These are phyloP conservation scores for Lentinus brumalis DNA, from an alignment of 768 basidiomycete species.

Conservation along the genomic window DNA sequence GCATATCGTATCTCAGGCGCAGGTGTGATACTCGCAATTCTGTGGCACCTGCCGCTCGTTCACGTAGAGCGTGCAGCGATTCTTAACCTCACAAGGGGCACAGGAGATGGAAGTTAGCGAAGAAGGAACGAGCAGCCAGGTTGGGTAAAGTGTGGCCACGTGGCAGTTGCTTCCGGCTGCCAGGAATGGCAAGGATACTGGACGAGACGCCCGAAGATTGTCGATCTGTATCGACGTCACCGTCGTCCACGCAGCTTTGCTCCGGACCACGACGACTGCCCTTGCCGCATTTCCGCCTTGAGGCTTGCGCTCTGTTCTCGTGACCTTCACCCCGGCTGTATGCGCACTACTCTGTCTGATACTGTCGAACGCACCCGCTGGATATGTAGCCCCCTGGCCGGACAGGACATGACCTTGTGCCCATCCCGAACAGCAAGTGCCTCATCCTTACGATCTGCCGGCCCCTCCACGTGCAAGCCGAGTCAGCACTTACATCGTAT, in stretches of 20 bases:
- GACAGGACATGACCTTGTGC: neutral
- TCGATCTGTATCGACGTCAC: constrained; percentile 1
- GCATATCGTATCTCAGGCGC: constrained; percentile 10
- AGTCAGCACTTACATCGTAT: neutral
- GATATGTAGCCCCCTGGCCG: no score
- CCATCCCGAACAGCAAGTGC: neutral
- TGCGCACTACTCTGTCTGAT: neutral
- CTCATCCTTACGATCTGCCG: neutral
- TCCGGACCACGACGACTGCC: neutral
- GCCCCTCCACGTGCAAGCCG: neutral
- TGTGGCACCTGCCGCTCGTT: no score
- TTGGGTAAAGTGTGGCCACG: neutral
- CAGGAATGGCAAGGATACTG: neutral
- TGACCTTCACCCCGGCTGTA: neutral
- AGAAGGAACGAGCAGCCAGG: neutral
- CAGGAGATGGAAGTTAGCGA: neutral
- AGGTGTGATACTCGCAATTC: neutral
- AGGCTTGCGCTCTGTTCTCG: neutral
- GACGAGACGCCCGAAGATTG: neutral
- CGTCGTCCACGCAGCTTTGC: neutral
- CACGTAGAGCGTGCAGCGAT: neutral
- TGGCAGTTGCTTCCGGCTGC: constrained; percentile 16
- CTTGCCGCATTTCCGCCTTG: neutral
- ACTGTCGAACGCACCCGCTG: neutral
- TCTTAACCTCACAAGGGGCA: neutral